phyloP scores from a whole-genome alignment of 2,329 filamentous ascomycete species.

The Diaporthe citriasiana region DNA sequence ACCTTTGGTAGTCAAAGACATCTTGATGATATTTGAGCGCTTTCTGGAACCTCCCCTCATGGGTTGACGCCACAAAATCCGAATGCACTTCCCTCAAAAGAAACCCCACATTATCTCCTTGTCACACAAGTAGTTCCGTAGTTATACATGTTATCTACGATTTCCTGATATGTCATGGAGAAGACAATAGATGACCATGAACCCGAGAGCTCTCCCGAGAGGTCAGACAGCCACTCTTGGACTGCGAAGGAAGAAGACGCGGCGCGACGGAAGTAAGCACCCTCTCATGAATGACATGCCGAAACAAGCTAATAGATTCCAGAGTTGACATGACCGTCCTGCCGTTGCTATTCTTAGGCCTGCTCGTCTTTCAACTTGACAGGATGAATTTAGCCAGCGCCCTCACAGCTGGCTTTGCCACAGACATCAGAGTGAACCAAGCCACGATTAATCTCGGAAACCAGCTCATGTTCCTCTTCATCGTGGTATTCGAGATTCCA shows the following conservation, averaged over 20 bases:
- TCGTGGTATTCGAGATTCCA: constrained; percentile 65
- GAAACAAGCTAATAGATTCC: neutral
- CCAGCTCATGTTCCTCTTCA: constrained; percentile 66
- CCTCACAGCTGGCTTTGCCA: constrained; percentile 62
- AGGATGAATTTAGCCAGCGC: constrained; percentile 67
- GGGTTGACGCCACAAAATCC: neutral
- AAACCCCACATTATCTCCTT: neutral
- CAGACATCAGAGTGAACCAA: constrained; percentile 58
- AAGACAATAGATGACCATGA: neutral
- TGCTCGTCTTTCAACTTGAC: constrained; percentile 66
- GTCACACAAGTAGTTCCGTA: neutral
- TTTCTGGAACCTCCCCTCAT: neutral
- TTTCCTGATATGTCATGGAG: neutral
- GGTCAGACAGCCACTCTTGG: neutral
- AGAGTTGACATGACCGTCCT: constrained; percentile 56
- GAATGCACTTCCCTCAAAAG: neutral
- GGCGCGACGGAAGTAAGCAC: constrained; percentile 9
- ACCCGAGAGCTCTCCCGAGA: neutral
- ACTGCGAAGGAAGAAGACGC: neutral
- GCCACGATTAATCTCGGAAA: constrained; percentile 66
- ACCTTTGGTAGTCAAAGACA: no score
- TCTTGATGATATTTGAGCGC: neutral
- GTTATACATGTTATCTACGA: no score
- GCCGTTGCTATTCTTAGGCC: constrained; percentile 62
- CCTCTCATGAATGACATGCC: neutral